Base-by-base conservation (phyloP, 2,329 filamentous ascomycete species). In the Beauveria varroae region DNA sequence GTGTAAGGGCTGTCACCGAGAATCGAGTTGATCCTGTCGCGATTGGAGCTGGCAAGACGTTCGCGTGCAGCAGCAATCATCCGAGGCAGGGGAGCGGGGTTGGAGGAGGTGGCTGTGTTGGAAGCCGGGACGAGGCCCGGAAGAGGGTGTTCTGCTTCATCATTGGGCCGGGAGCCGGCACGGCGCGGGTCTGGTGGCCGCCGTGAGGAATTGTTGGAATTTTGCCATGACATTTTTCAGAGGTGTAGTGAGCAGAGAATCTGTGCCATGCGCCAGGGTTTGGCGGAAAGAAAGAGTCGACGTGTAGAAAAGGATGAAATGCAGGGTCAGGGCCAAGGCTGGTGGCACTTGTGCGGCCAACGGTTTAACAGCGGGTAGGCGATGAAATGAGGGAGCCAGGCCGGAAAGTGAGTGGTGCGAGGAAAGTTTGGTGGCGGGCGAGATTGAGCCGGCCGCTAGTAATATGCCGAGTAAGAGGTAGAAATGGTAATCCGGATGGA, bases 1-100 rank as follows among this genome's bases (percentile, higher is more conserved):
- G 57, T 60, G 49, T 54, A 60, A 6, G 57, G 57, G 22, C 58
- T 60, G 18, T 60, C 58, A 51, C 51, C 50, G 18, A 60, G 58
- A 22, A 60, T 54, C 3, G 50, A 49, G 43, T 49, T 43, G 41
- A 60, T 54, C 22, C 58, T 60, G 5, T 54, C 50, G 20, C 58
- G 50, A 22, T 41, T 60, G 16, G 58, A 41, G 22, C 8, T 54
- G 26, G 30, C 28, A 9, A 49, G 28, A 6, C 58, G 51, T n/a
- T 60, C 28, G 20, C 41, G 58, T 43, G 51, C 58, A 16, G 41
- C 49, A 7, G 40, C 40, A n/a, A 54, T 52, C 43, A 59, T 49
- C 5, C 50, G 40, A 20, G 58, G 58, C 18, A 60, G 9, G 9
- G 58, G 50, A 16, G 47, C 24, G n/a, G 47, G 16, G 34, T 52